These are phyloP conservation scores for Aspergillus funiculosus DNA, from an alignment of 495 filamentous ascomycete genomes.

Conservation along the genomic window DNA sequence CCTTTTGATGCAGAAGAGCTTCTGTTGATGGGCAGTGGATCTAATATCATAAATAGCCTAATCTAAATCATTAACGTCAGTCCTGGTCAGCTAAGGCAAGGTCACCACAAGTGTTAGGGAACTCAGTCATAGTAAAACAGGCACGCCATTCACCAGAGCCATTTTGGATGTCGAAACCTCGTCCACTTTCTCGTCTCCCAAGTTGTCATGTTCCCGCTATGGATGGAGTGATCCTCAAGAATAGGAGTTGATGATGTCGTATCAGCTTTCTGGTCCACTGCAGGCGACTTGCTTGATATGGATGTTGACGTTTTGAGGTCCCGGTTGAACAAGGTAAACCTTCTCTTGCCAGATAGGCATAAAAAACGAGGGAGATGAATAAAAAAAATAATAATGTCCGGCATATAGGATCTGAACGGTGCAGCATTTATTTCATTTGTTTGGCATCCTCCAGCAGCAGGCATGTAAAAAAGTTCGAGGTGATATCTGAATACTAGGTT, in stretches of 20 bases:
- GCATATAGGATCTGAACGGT: no score
- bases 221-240: background rate
- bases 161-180: constrained; percentile 63
- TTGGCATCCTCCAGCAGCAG: no score
- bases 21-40: constrained; percentile 61
- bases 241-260: no score
- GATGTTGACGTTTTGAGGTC: no score
- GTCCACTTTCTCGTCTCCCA: constrained; percentile 47
- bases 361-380: no score
- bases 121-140: constrained; percentile 17
- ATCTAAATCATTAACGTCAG: background rate
- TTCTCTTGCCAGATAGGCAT: no score
- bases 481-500: background rate
- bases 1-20: constrained; percentile 61
- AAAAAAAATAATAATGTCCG: no score
- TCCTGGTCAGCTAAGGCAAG: background rate
- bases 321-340: no score
- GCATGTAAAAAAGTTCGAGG: no score
- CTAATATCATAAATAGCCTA: constrained; percentile 71
- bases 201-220: constrained; percentile 45
- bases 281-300: no score
- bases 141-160: constrained; percentile 63
- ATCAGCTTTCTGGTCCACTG: no score
- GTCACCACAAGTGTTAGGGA: background rate
- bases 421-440: no score